Evolutionary conservation across 768 basidiomycete species (phyloP).

Genomic region (Daedaleopsis nitida): DNA sequence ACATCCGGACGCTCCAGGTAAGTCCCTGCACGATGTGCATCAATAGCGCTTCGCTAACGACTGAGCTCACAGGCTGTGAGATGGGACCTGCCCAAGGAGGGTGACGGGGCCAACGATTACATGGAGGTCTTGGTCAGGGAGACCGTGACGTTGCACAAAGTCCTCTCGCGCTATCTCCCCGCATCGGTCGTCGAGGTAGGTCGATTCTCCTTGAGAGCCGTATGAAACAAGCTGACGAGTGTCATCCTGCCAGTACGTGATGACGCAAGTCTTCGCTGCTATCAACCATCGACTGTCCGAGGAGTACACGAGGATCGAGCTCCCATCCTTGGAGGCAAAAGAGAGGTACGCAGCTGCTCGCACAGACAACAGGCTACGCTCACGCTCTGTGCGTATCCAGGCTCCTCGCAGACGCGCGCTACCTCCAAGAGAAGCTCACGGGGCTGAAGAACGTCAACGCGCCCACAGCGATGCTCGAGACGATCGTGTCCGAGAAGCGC

Average conservation of each 20-base stretch:
- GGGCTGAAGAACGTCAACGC: slow-evolving; percentile 69
- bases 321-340: slow-evolving; percentile 84
- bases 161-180: slow-evolving; percentile 88
- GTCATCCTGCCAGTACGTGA: slow-evolving; percentile 67
- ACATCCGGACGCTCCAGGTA: slow-evolving; percentile 83
- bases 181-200: slow-evolving; percentile 80
- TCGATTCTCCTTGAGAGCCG: background rate
- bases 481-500: slow-evolving; percentile 78
- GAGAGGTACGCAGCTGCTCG: slow-evolving; percentile 54
- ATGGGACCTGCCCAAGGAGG: slow-evolving; percentile 69
- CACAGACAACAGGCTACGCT: slow-evolving; percentile 10
- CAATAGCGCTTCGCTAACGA: background rate
- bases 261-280: slow-evolving; percentile 92
- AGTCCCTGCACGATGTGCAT: slow-evolving; percentile 12
- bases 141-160: slow-evolving; percentile 93
- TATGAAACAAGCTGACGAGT: background rate
- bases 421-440: slow-evolving; percentile 74
- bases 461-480: slow-evolving; percentile 80
- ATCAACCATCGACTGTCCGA: slow-evolving; percentile 91
- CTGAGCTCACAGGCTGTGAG: slow-evolving; percentile 58
- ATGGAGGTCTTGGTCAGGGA: slow-evolving; percentile 94
- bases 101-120: slow-evolving; percentile 78
- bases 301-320: slow-evolving; percentile 80
- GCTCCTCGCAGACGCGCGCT: slow-evolving; percentile 77
- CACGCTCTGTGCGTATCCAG: slow-evolving; percentile 40